These are phyloP conservation scores for Termitomyces sp. DNA, from an alignment of 768 basidiomycete species.

Conservation along the genomic window DNA sequence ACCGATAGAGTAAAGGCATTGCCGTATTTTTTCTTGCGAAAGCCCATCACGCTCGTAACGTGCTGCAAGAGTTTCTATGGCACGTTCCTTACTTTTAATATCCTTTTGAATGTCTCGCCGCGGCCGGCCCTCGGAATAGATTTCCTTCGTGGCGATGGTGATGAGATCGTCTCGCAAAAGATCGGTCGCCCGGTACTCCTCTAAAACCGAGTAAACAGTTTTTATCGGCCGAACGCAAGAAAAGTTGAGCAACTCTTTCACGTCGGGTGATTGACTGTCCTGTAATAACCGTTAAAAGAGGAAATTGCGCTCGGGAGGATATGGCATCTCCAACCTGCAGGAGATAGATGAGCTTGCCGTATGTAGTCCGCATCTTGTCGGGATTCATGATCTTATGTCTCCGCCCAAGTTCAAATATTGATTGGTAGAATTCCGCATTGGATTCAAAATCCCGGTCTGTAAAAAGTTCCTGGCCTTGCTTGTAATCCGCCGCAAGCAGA, in stretches of 20 bases:
- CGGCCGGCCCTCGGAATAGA: constrained; percentile 64
- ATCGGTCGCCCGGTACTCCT: constrained; percentile 56
- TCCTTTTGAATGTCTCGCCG: constrained; percentile 80
- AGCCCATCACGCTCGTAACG: constrained; percentile 58
- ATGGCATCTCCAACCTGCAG: constrained; percentile 51
- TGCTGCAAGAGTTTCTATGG: constrained; percentile 68
- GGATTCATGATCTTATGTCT: constrained; percentile 92
- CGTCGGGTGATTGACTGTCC: constrained; percentile 84
- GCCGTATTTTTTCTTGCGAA: constrained; percentile 60
- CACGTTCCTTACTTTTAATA: constrained; percentile 80
- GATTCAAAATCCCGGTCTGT: constrained; percentile 74
- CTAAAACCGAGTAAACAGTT: constrained; percentile 65
- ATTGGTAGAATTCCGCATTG: constrained; percentile 77
- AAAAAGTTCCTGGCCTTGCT: constrained; percentile 84
- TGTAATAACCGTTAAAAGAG: constrained; percentile 22
- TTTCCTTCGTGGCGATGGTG: constrained; percentile 75
- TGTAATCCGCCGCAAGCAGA: constrained; percentile 79
- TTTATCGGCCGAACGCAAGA: constrained; percentile 74
- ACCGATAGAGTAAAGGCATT: constrained; percentile 84
- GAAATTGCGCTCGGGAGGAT: neutral
- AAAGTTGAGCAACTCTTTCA: constrained; percentile 75
- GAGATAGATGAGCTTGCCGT: constrained; percentile 81
- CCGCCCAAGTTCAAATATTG: constrained; percentile 76
- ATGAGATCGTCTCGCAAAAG: constrained; percentile 76
- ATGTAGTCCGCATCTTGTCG: constrained; percentile 86